Evolutionary conservation across 371 early-diverging fungal genomes (phyloP).

Genomic region (Mortierella sp.): DNA sequence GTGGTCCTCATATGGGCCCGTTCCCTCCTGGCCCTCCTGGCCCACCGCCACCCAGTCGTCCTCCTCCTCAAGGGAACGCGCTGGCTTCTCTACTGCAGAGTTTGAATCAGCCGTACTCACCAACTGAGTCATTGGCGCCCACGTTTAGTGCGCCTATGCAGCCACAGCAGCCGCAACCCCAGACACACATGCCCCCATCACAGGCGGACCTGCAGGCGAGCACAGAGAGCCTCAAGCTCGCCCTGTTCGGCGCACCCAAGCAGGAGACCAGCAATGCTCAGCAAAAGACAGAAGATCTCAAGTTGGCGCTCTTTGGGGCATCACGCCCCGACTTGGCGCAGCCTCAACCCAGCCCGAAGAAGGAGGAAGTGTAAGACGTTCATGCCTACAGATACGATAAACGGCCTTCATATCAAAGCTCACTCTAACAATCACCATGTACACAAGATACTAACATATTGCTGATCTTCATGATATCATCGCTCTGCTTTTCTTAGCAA

Average conservation of each 20-base stretch:
- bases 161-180: conserved; percentile 19
- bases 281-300: conserved; percentile 46
- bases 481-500: conserved; percentile 11
- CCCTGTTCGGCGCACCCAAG: conserved; percentile 53
- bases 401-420: no score
- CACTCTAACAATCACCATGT: not conserved
- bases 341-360: conserved; percentile 43
- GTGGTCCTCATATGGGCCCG: conserved; percentile 33
- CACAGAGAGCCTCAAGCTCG: conserved; percentile 54
- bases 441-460: no score
- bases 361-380: conserved; percentile 53
- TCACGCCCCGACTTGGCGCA: conserved; percentile 37
- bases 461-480: no score
- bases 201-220: conserved; percentile 46
- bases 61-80: conserved; percentile 31
- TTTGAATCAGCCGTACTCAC: conserved; percentile 46
- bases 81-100: conserved; percentile 45
- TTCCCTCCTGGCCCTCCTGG: conserved; percentile 24
- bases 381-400: no score
- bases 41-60: conserved; percentile 22
- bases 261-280: conserved; percentile 32
- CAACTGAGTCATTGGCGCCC: conserved; percentile 17
- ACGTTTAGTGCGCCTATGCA: conserved; percentile 17
- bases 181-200: conserved; percentile 17
- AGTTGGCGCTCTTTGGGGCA: conserved; percentile 48